These are phyloP conservation scores for Beauveria brongniartii DNA, from an alignment of 2,329 filamentous ascomycete species.

Conservation along the genomic window DNA sequence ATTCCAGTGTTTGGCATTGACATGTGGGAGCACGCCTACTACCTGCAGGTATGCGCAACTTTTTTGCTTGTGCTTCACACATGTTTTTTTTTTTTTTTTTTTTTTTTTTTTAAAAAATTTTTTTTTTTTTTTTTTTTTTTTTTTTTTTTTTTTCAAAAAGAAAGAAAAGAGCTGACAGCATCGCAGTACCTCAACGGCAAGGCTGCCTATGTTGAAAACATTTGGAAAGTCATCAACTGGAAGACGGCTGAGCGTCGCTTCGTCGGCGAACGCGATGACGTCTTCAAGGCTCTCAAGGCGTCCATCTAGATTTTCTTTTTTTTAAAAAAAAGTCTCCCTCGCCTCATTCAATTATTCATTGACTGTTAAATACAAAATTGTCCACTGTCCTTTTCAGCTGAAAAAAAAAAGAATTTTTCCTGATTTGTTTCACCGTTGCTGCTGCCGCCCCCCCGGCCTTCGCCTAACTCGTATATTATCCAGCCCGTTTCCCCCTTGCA, in stretches of 20 bases:
- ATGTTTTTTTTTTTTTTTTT: no score
- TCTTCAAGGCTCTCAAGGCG: constrained; percentile 36
- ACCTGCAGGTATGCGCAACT: constrained; percentile 55
- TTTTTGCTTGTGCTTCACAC: neutral
- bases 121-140: no score
- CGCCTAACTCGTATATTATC: neutral
- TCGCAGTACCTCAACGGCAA: constrained; percentile 68
- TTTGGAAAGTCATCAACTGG: constrained; percentile 77
- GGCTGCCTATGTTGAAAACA: constrained; percentile 65
- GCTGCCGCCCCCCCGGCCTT: neutral
- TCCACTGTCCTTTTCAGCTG: neutral
- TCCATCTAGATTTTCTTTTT: constrained; percentile 24
- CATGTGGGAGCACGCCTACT: constrained; percentile 94
- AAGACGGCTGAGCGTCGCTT: constrained; percentile 59
- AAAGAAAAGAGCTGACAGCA: neutral
- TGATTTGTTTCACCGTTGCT: no score
- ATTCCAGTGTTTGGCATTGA: constrained; percentile 72
- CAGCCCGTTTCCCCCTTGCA: no score
- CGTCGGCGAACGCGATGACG: constrained; percentile 37
- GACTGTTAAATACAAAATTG: neutral
- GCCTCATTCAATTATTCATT: neutral
- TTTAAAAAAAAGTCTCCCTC: neutral
- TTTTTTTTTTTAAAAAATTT: no score
- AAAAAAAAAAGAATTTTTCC: neutral
- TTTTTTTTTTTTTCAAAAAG: neutral